These are phyloP conservation scores for Crassisporium funariophilum DNA, from an alignment of 768 basidiomycete genomes.

Conservation along the genomic window DNA sequence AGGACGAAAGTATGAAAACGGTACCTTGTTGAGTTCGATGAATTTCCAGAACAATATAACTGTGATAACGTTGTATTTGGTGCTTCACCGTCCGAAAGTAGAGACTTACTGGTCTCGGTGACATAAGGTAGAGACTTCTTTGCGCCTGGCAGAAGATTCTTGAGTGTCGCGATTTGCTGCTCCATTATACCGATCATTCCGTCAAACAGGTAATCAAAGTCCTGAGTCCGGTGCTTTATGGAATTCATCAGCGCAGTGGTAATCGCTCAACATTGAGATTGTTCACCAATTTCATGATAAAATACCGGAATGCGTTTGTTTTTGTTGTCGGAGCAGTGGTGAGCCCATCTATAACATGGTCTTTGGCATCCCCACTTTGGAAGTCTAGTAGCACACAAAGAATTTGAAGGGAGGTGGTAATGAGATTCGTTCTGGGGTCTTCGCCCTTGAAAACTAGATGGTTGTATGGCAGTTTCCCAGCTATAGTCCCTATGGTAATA, in stretches of 20 bases:
- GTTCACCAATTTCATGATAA: constrained; percentile 83
- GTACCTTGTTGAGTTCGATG: constrained; percentile 89
- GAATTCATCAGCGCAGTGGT: no score
- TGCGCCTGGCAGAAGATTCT: constrained; percentile 84
- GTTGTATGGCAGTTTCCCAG: constrained; percentile 84
- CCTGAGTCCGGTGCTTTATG: constrained; percentile 81
- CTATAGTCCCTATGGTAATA: constrained; percentile 64
- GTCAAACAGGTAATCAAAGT: constrained; percentile 81
- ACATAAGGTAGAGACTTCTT: constrained; percentile 80
- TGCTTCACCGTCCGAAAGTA: not conserved
- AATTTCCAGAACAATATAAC: constrained; percentile 90
- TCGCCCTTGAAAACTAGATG: constrained; percentile 91
- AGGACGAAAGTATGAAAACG: no score
- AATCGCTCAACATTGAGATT: constrained; percentile 15
- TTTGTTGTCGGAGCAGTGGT: constrained; percentile 53
- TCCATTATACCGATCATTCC: constrained; percentile 71
- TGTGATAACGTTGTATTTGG: constrained; percentile 27
- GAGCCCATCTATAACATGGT: constrained; percentile 48
- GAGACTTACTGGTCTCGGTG: constrained; percentile 73
- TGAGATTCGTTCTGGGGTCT: constrained; percentile 71
- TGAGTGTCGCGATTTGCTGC: constrained; percentile 74
- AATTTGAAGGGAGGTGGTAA: constrained; percentile 75
- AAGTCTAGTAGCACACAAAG: constrained; percentile 79
- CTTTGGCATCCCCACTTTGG: constrained; percentile 74
- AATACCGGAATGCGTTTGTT: constrained; percentile 91